These are phyloP conservation scores for Zymoseptoria ardabiliae DNA, from an alignment of 2,329 filamentous ascomycete species.

Conservation along the genomic window DNA sequence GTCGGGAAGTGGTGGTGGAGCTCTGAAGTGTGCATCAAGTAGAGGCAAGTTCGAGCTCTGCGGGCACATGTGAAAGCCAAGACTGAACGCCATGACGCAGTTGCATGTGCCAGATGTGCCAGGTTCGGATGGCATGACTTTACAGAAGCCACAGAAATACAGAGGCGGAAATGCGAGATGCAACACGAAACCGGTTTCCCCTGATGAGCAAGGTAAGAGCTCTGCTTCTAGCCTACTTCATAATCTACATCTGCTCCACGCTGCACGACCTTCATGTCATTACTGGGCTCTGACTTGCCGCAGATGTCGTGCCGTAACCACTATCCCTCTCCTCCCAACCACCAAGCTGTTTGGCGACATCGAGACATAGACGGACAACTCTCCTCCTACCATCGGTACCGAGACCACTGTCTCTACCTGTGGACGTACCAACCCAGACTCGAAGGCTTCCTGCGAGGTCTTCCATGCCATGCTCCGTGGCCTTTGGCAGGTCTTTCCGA, in stretches of 20 bases:
- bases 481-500: slow-evolving; percentile 21
- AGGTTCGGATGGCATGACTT: neutral
- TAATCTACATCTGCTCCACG: neutral
- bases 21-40: neutral
- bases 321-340: slow-evolving; percentile 25
- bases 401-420: slow-evolving; percentile 35
- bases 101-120: neutral
- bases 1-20: neutral
- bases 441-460: slow-evolving; percentile 37
- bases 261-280: neutral
- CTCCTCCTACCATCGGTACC: slow-evolving; percentile 31
- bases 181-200: neutral
- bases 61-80: slow-evolving; percentile 8
- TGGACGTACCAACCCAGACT: slow-evolving; percentile 41
- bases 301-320: slow-evolving; percentile 20
- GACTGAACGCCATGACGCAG: neutral
- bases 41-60: slow-evolving; percentile 1
- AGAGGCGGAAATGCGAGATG: neutral
- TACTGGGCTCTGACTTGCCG: slow-evolving; percentile 12
- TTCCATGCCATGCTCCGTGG: slow-evolving; percentile 35
- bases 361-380: slow-evolving; percentile 36
- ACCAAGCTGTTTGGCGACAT: slow-evolving; percentile 38
- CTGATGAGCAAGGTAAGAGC: neutral
- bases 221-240: neutral
- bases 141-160: neutral